Percentiles rank a stretch among this genome's conserved stretches.
These are phyloP conservation scores for Climacium dendroides DNA, from an alignment of 225 moss, liverwort and hornwort genomes.

Conservation along the genomic window DNA sequence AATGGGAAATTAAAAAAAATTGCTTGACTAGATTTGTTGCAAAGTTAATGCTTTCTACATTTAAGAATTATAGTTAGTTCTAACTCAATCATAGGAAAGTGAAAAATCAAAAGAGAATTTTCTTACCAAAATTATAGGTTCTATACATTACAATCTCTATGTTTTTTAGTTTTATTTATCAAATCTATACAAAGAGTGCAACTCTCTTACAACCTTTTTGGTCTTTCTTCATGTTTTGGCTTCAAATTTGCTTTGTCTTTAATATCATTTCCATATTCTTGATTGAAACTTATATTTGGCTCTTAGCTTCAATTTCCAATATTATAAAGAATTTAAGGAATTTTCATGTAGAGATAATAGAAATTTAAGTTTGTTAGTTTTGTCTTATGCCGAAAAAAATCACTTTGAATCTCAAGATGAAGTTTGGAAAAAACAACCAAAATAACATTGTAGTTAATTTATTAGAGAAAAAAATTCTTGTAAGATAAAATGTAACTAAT, in stretches of 20 bases:
- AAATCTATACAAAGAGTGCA: neutral
- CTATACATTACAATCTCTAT: fast-evolving
- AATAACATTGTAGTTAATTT: too few species aligned
- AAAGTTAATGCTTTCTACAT: neutral
- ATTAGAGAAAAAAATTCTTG: fast-evolving
- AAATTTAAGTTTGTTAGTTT: neutral
- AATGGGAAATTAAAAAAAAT: neutral
- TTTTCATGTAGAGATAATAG: neutral
- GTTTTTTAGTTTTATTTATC: neutral
- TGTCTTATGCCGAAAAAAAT: neutral
- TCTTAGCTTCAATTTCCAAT: neutral
- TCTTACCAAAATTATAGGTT: neutral
- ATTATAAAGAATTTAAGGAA: neutral
- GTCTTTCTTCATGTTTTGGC: neutral
- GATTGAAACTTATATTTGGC: neutral
- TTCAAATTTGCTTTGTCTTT: neutral
- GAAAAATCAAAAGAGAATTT: neutral
- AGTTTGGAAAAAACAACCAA: neutral
- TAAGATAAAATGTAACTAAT: neutral
- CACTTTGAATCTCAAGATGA: neutral
- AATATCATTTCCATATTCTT: neutral
- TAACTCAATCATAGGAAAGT: fast-evolving
- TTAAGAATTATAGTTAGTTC: neutral
- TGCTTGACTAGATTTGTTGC: neutral
- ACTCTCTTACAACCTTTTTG: neutral